phyloP scores from a whole-genome alignment of 305 asterid genomes.

The Plantago lanceolata region DNA sequence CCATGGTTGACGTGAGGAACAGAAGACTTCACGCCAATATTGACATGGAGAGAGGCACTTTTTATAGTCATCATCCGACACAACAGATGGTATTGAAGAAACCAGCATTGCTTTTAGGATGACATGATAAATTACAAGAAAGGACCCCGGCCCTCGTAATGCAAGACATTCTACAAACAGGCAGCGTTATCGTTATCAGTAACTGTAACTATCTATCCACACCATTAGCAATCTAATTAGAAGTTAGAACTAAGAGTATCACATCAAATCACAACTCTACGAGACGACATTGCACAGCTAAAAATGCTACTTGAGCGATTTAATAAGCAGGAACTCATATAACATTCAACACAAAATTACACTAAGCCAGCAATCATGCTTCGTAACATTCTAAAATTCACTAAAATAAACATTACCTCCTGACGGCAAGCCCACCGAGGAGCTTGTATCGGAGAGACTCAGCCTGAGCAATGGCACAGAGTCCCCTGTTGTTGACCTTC shows the following conservation, averaged over 20 bases:
- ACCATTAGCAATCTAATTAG: neutral
- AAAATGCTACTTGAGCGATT: too few relatives aligned
- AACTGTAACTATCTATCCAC: too few relatives aligned
- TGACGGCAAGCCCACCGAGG: constrained; percentile 62
- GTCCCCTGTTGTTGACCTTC: constrained; percentile 54
- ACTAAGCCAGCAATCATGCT: too few relatives aligned
- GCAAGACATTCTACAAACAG: too few relatives aligned
- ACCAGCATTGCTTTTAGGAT: constrained; percentile 38
- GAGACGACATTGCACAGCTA: too few relatives aligned
- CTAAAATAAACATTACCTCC: constrained; percentile 33
- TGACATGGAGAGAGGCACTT: constrained; percentile 8
- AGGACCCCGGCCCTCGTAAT: too few relatives aligned
- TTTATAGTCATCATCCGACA: constrained; percentile 35
- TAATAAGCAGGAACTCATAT: neutral
- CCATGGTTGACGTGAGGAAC: neutral
- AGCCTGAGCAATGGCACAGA: constrained; percentile 59
- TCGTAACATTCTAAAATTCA: too few relatives aligned
- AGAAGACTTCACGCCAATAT: constrained; percentile 11
- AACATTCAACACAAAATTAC: constrained; percentile 38
- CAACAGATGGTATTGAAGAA: constrained; percentile 27
- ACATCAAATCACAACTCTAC: too few relatives aligned
- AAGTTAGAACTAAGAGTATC: too few relatives aligned
- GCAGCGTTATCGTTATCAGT: too few relatives aligned
- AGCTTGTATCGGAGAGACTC: constrained; percentile 64
- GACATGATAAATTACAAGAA: constrained; percentile 21